Evolutionary conservation across 1,284 basidiomycete genomes (phyloP), one percentile per base, ranked within the genome.

Genomic region (Paramarasmius palmivorus): DNA sequence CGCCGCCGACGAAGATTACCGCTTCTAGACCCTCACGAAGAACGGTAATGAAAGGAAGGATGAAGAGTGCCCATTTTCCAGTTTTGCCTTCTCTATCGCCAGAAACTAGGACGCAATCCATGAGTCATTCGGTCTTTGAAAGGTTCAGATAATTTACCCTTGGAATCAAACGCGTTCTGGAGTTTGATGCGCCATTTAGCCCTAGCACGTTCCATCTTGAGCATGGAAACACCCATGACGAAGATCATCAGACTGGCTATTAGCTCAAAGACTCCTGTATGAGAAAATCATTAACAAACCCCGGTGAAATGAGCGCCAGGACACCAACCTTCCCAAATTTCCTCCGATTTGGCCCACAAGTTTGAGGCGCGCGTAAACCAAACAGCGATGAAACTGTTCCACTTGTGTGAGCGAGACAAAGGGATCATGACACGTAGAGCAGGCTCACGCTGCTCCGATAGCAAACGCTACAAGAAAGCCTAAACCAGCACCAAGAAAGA

Each of bases 1-100:
- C 94, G 54, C 95, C 94, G 17, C 94, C 92, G 49, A 97, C 93
- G 66, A 97, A 97, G 58, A 98, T 78, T 55, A 97, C 88, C 1
- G 92, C 93, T 70, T 98, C 95, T 60, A 97, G 78, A 50, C 94
- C 95, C 75, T 98, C 95, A 61, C 95, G 87, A 37, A 95, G 75
- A 36, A 98, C 91, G 3, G 94, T 96, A 65, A 97, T 83, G 60
- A 95, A 72, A 0, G 95, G 95, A 6, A 98, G 78, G 50, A 95
- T 65, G 76, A 98, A 93, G 37, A 98, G 78, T 0, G 87, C 83
- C 86, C 91, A 97, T 75, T 86, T 90, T 14, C 90, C 84, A 3
- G 83, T 76, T 57, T 63, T 75, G 7, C 77, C 72, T 9, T 69
- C 55, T 2, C 71, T 65, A 49, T 81, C 78, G 52, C 74, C 73